Evolutionary conservation across 2,329 filamentous ascomycete genomes (phyloP), one percentile per base, ranked within the genome.

Genomic region (Bipolaris bicolor): DNA sequence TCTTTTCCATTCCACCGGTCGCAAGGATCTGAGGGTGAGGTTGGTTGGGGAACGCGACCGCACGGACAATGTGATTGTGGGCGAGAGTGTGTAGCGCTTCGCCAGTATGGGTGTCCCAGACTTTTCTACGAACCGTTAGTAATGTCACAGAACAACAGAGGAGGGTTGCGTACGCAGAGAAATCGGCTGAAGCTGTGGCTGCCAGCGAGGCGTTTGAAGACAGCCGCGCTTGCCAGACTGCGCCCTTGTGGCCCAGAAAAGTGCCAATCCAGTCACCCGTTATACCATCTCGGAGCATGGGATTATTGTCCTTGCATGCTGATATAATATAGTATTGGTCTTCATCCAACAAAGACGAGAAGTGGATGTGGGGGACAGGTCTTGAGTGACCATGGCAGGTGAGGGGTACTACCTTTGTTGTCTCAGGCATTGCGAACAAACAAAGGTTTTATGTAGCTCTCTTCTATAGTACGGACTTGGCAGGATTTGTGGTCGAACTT

Each of bases 161-260:
- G 3, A 3, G 18, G 9, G 6, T 80, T 80, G 10, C 88, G 72
- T 83, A 93, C 90, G 92, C 92, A 55, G 92, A 95, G 76, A 99
- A 99, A 76, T 99, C 95, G 49, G 95, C 95, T 48, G 93, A 96
- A 45, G 91, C 95, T 33, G 96, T 98, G 9, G 93, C 95, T 55
- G 95, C 94, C 46, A 92, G 88, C 24, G 87, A 88, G 40, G 92
- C 91, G 79, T 98, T 92, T 18, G 91, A 88, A 51, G 92, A 97
- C 34, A 99, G 84, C 68, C 93, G 87, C 52, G 93, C 91, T 80
- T 97, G 93, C 92, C 95, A 99, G 58, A 98, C 94, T 36, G 95
- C 95, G 62, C 95, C 95, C 80, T 99, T 98, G 82, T 99, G 95
- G 39, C 95, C 95, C 70, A 99, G 89, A 75, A 98, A 98, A 36